phyloP scores from a whole-genome alignment of 2,329 filamentous ascomycete genomes.

The Akanthomyces lecanii region DNA sequence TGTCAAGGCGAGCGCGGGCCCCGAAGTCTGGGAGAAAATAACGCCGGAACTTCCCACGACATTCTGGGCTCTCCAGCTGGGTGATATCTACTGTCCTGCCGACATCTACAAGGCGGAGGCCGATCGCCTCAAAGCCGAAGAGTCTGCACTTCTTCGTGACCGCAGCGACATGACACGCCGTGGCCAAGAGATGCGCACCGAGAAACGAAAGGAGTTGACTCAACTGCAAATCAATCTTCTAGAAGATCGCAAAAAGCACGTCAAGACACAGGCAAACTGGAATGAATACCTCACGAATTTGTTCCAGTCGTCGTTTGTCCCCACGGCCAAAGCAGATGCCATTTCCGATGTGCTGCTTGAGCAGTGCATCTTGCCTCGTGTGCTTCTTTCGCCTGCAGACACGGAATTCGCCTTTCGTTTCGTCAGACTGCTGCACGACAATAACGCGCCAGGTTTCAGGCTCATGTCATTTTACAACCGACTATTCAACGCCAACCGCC shows the following conservation, averaged over 20 bases:
- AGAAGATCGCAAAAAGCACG: constrained; percentile 69
- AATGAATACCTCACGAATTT: constrained; percentile 68
- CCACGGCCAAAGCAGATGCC: constrained; percentile 57
- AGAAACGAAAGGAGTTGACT: constrained; percentile 64
- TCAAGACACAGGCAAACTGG: constrained; percentile 62
- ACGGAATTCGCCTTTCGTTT: constrained; percentile 86
- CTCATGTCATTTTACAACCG: constrained; percentile 79
- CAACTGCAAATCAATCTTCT: constrained; percentile 65
- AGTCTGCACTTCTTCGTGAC: constrained; percentile 64
- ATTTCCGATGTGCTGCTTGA: constrained; percentile 78
- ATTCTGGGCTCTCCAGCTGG: constrained; percentile 86
- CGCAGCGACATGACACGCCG: constrained; percentile 67
- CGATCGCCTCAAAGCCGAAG: constrained; percentile 61
- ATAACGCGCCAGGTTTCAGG: constrained; percentile 79
- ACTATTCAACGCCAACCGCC: constrained; percentile 76
- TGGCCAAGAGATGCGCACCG: constrained; percentile 58
- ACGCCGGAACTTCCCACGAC: constrained; percentile 79
- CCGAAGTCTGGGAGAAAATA: constrained; percentile 63
- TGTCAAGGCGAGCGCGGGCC: constrained; percentile 57
- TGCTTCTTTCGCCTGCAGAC: constrained; percentile 79
- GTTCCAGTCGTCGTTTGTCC: constrained; percentile 74
- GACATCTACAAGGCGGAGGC: constrained; percentile 76
- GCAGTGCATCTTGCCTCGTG: constrained; percentile 85
- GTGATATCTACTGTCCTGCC: constrained; percentile 73
- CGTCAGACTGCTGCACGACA: constrained; percentile 81